Evolutionary conservation across 1,284 basidiomycete genomes (phyloP).

Genomic region (Wallemia ichthyophaga): DNA sequence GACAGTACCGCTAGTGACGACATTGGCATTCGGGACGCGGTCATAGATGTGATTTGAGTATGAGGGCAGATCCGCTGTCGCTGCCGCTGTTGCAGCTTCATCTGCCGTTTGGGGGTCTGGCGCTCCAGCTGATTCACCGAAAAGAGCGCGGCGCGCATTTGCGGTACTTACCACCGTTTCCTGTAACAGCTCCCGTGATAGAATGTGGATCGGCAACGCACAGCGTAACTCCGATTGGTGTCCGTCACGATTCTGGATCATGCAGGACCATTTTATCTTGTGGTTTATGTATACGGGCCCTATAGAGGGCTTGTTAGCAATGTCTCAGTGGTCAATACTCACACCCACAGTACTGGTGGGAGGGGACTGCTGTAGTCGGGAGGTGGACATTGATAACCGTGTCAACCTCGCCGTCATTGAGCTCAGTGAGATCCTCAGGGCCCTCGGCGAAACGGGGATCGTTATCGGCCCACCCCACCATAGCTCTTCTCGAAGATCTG

Average conservation of each 20-base stretch:
- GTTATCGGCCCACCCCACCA: neutral
- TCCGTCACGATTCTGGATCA: slow-evolving; percentile 55
- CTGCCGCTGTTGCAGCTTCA: slow-evolving; percentile 1
- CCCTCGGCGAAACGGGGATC: neutral
- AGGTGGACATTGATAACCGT: slow-evolving; percentile 18
- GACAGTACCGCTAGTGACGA: slow-evolving; percentile 20
- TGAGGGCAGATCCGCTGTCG: slow-evolving; percentile 33
- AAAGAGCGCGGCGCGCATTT: slow-evolving; percentile 34
- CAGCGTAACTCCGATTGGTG: slow-evolving; percentile 72
- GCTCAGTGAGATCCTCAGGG: slow-evolving; percentile 4
- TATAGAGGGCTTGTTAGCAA: slow-evolving; percentile 12
- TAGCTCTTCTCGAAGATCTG: neutral
- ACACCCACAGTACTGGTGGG: slow-evolving; percentile 18
- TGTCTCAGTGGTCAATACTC: neutral
- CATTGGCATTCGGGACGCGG: slow-evolving; percentile 48
- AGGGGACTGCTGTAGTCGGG: slow-evolving; percentile 22
- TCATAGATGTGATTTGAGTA: slow-evolving; percentile 67
- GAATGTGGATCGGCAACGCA: slow-evolving; percentile 54
- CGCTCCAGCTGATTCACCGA: slow-evolving; percentile 18
- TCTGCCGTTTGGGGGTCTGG: slow-evolving; percentile 12
- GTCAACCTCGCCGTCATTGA: slow-evolving; percentile 20
- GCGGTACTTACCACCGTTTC: slow-evolving; percentile 41
- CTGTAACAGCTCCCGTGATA: slow-evolving; percentile 36
- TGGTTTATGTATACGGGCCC: slow-evolving; percentile 37
- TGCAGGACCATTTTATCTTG: slow-evolving; percentile 24